These are phyloP conservation scores for Silene noctiflora DNA, from an alignment of 179 eudicot species.

Conservation along the genomic window DNA sequence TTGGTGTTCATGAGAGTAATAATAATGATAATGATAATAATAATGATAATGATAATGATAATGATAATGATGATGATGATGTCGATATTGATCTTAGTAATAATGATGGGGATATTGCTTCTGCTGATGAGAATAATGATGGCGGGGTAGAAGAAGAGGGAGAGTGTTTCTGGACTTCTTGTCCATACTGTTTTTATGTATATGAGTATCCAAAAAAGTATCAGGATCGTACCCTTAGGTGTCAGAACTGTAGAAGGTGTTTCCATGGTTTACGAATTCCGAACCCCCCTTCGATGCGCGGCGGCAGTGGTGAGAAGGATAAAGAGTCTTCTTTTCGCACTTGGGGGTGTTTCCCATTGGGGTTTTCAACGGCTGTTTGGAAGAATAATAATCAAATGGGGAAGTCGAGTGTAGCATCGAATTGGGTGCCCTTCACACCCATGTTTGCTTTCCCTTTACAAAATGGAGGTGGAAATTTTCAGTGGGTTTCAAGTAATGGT, in stretches of 20 bases:
- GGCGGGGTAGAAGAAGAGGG: not conserved
- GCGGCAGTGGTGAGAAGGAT: slow-evolving; percentile 23
- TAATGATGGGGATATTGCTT: too few species aligned
- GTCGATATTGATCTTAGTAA: slow-evolving; percentile 22
- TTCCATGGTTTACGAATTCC: slow-evolving; percentile 62
- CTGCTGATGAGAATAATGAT: slow-evolving; percentile 20
- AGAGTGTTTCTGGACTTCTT: slow-evolving; percentile 75
- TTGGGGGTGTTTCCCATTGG: slow-evolving; percentile 87
- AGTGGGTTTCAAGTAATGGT: slow-evolving; percentile 28
- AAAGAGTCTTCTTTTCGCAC: slow-evolving; percentile 49
- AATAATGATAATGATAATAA: not conserved
- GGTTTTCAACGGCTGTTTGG: slow-evolving; percentile 59
- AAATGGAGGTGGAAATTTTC: slow-evolving; percentile 21
- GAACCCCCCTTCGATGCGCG: slow-evolving; percentile 46
- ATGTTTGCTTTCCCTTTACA: slow-evolving; percentile 53
- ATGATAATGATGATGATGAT: slow-evolving; percentile 4
- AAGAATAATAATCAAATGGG: slow-evolving; percentile 34
- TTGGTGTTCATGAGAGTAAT: not conserved
- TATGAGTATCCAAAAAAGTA: slow-evolving; percentile 63
- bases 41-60: not conserved
- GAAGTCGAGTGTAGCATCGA: slow-evolving; percentile 10
- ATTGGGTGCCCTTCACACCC: slow-evolving; percentile 83
- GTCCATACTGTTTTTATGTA: slow-evolving; percentile 78
- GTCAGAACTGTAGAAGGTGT: slow-evolving; percentile 75
- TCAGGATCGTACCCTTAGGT: slow-evolving; percentile 60